Percentiles rank a stretch among this genome's conserved stretches.
These are phyloP conservation scores for Parastagonospora nodorum DNA, from an alignment of 2,329 filamentous ascomycete genomes.

Conservation along the genomic window DNA sequence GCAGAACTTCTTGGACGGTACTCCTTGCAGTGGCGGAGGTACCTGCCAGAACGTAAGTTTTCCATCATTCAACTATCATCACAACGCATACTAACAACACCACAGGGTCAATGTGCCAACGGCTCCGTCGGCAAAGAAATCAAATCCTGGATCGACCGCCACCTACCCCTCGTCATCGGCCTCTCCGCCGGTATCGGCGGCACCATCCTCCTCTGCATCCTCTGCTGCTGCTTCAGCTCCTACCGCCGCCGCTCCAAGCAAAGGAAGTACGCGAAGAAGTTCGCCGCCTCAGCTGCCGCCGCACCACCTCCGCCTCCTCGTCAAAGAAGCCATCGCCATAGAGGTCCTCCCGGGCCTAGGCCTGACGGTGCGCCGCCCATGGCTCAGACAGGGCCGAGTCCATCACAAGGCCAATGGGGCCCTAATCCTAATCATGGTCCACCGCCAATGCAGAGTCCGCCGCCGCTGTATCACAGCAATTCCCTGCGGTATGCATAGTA, in stretches of 20 bases:
- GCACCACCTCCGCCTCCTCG: constrained; percentile 12
- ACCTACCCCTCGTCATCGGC: constrained; percentile 84
- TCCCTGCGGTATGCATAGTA: constrained; percentile 9
- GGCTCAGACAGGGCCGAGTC: neutral
- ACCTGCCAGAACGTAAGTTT: constrained; percentile 70
- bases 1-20: constrained; percentile 94
- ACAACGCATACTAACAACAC: constrained; percentile 6
- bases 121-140: constrained; percentile 72
- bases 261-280: constrained; percentile 29
- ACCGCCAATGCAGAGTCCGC: constrained; percentile 6
- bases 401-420: constrained; percentile 5
- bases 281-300: constrained; percentile 12
- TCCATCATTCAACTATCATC: neutral
- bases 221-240: constrained; percentile 68
- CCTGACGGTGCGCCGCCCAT: constrained; percentile 2
- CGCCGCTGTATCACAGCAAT: constrained; percentile 7
- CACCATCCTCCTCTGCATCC: constrained; percentile 67
- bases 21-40: constrained; percentile 79
- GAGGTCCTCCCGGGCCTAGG: neutral
- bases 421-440: constrained; percentile 10
- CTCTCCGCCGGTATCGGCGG: constrained; percentile 73
- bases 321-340: neutral
- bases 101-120: constrained; percentile 73
- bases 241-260: constrained; percentile 42
- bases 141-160: constrained; percentile 72